Conservation (phyloP, 805 yeast species). For the Yamadazyma insecticola region DNA sequence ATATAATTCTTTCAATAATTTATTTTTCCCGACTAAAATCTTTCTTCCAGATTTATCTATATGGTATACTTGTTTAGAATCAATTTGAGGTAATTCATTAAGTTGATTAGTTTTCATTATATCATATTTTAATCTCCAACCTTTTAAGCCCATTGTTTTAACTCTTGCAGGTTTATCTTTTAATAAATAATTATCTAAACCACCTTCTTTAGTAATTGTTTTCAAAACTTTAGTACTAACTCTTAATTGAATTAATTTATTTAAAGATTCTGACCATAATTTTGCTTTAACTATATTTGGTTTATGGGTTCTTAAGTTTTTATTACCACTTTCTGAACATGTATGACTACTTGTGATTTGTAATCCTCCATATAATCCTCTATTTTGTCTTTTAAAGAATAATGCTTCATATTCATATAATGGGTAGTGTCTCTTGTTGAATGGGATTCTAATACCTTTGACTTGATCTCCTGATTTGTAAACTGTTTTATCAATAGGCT, state of each 20-base stretch:
- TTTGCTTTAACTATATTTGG: constrained; percentile 76
- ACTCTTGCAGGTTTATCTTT: constrained; percentile 87
- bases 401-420: constrained; percentile 56
- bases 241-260: constrained; percentile 50
- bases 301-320: constrained; percentile 66
- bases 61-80: constrained; percentile 40
- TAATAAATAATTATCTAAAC: constrained; percentile 80
- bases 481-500: constrained; percentile 30
- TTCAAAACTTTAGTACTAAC: constrained; percentile 78
- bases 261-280: constrained; percentile 80
- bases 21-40: constrained; percentile 62
- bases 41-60: constrained; percentile 42
- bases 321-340: constrained; percentile 73
- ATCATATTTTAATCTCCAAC: constrained; percentile 84
- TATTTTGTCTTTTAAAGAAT: constrained; percentile 76
- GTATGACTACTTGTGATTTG: constrained; percentile 72
- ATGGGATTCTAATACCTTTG: constrained; percentile 20
- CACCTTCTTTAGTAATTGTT: constrained; percentile 91
- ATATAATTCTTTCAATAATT: constrained; percentile 51
- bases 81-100: constrained; percentile 31
- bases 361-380: constrained; percentile 89
- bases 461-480: constrained; percentile 35
- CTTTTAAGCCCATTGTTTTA: constrained; percentile 87
- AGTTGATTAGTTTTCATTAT: constrained; percentile 47
- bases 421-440: constrained; percentile 19